Evolutionary conservation across 2,329 filamentous ascomycete genomes (phyloP), one percentile per base, ranked within the genome.

Genomic region (Fusarium anthophilum): DNA sequence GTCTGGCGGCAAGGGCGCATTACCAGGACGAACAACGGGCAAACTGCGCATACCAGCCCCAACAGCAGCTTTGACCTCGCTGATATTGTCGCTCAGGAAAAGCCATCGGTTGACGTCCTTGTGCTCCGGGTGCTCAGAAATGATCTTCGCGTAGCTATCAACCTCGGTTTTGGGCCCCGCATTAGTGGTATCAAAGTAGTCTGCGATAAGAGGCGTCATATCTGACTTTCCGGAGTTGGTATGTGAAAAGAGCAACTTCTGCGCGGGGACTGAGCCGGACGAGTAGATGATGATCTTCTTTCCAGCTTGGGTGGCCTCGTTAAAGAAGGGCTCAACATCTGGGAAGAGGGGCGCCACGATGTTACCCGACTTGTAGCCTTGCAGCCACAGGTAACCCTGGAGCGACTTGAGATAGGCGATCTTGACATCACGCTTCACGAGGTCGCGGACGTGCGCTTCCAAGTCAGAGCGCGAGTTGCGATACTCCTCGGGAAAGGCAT

Each of bases 81-180:
- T 89, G 51, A 93, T 87, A 79, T 95, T 95, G 83, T 96, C 94
- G 78, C 93, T 96, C 69, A 96, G 84, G 81, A 96, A 96, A n/a
- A 94, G 85, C 85, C 93, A 93, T 63, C 88, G 85, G 17, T 81
- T 81, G 24, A 86, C 81, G 56, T 84, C 76, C 55, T 65, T 64
- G 86, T 83, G 39, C 47, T 86, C 83, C 22, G 89, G 80, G 65
- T 79, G 67, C 43, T 77, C 78, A 43, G 80, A 79, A 54, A 88
- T 85, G 75, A 95, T 95, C 76, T 85, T 89, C 75, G 83, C 81
- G 82, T 96, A 96, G 80, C 93, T 95, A 28, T 80, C 81, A 44
- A 83, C 80, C 76, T 94, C 89, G 51, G 87, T 89, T 85, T 96
- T 96, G 63, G 89, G 87, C 4, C 94, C 94, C 38, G 94, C 93